A percentile compares a stretch with the other conserved stretches of the same genome.
Evolutionary conservation across 2,329 filamentous ascomycete genomes (phyloP).

Genomic region (Ophiostoma tasmaniense): DNA sequence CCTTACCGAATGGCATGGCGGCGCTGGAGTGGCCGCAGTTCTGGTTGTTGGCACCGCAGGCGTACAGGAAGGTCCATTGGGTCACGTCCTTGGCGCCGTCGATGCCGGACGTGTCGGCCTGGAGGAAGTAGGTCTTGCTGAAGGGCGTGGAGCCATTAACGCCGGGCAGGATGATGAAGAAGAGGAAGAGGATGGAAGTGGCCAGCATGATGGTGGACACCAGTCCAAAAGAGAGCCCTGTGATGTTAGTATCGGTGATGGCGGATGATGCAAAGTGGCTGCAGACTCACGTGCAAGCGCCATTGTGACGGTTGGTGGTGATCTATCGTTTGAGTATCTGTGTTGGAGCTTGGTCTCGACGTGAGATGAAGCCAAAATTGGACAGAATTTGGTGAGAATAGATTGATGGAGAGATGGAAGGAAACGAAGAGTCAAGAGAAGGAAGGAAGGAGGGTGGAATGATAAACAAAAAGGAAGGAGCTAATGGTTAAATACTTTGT

Average conservation of each 20-base stretch:
- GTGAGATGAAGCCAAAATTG: background rate
- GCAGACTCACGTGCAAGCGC: background rate
- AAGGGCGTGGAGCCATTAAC: constrained; percentile 46
- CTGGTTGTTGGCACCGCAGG: constrained; percentile 58
- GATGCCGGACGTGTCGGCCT: constrained; percentile 67
- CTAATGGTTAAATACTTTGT: constrained; percentile 2
- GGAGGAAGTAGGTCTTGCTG: constrained; percentile 75
- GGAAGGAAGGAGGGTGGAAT: background rate
- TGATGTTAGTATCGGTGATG: background rate
- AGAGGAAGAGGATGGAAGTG: constrained; percentile 45
- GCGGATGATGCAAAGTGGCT: background rate
- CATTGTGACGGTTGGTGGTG: background rate
- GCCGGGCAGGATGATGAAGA: constrained; percentile 52
- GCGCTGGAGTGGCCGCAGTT: constrained; percentile 57
- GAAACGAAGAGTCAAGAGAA: background rate
- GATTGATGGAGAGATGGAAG: background rate
- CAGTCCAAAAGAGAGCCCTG: constrained; percentile 36
- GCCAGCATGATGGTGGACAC: constrained; percentile 41
- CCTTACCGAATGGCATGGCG: constrained; percentile 65
- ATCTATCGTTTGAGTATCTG: background rate
- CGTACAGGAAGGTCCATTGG: constrained; percentile 86
- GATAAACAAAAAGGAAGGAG: constrained; percentile 5
- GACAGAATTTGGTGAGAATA: background rate
- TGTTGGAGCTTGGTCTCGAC: background rate
- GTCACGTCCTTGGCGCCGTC: constrained; percentile 56